A percentile compares a stretch with the other conserved stretches of the same genome.
Evolutionary conservation across 164 flowering plant genomes (phyloP).

Genomic region (Aristolochia contorta): DNA sequence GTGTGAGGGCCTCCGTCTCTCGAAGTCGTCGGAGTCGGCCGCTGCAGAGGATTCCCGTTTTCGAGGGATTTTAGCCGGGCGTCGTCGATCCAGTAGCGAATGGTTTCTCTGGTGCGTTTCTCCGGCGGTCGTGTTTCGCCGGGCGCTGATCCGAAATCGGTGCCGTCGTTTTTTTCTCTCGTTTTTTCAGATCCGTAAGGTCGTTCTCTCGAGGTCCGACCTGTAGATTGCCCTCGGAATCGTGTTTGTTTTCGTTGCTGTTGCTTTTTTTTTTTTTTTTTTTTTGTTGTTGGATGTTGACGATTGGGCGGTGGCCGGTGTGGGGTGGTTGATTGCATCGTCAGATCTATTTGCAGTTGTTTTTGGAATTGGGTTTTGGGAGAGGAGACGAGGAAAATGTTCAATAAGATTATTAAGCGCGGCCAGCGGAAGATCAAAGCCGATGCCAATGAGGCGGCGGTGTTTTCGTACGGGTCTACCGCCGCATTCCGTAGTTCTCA

Average conservation of each 20-base stretch:
- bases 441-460: constrained; percentile 18
- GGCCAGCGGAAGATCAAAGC: constrained; percentile 52
- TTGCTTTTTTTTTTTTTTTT: no score
- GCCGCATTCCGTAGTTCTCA: constrained; percentile 6
- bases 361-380: background rate
- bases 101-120: background rate
- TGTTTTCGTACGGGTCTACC: constrained; percentile 15
- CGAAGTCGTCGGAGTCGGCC: no score
- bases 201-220: no score
- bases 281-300: background rate
- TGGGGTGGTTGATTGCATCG: background rate
- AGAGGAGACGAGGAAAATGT: constrained; percentile 23
- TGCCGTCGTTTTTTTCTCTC: background rate
- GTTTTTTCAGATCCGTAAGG: background rate
- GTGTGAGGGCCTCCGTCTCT: no score
- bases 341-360: background rate
- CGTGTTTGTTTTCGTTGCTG: no score
- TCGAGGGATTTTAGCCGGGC: no score
- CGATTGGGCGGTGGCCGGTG: background rate
- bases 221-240: background rate
- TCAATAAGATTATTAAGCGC: constrained; percentile 58
- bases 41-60: no score
- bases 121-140: background rate
- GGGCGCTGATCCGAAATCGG: background rate
- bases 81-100: no score